phyloP scores from a whole-genome alignment of 768 basidiomycete species.

The Trametes villosa region DNA sequence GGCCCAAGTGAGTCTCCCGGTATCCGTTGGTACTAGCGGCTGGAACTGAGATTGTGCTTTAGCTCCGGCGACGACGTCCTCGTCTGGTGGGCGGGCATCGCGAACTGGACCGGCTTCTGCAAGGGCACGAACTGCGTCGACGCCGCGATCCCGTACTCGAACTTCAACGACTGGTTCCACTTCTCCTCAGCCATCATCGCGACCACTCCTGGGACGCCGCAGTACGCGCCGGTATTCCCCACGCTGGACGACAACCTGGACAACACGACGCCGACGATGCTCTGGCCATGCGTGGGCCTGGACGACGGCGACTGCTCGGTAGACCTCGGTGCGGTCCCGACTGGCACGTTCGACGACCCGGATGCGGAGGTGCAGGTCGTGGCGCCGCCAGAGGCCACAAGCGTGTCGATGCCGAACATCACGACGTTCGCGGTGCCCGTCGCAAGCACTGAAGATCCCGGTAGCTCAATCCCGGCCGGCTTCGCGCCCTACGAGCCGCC shows the following conservation, averaged over 20 bases:
- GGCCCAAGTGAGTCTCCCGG: neutral
- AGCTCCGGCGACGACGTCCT: conserved; percentile 12
- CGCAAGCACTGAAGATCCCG: no score
- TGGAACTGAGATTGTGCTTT: no score
- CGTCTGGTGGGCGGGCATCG: conserved; percentile 4
- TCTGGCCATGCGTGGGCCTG: conserved; percentile 3
- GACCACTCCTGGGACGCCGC: conserved; percentile 1
- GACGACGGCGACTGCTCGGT: conserved; percentile 5
- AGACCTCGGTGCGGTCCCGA: neutral
- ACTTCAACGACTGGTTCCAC: conserved; percentile 17
- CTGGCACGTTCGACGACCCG: no score
- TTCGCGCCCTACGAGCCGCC: no score
- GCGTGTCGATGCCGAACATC: no score
- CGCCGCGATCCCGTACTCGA: conserved; percentile 4
- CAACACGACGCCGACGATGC: conserved; percentile 3
- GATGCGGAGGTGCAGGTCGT: no score
- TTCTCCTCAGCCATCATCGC: conserved; percentile 8
- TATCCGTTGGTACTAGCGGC: neutral
- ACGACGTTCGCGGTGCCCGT: no score
- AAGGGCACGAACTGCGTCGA: neutral
- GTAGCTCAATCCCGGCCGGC: no score
- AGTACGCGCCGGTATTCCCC: neutral
- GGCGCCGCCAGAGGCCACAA: no score
- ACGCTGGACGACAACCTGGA: neutral
- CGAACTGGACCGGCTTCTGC: conserved; percentile 10